Conservation (phyloP, 352 stramenopile species). For the Elongisporangium anandrum region DNA sequence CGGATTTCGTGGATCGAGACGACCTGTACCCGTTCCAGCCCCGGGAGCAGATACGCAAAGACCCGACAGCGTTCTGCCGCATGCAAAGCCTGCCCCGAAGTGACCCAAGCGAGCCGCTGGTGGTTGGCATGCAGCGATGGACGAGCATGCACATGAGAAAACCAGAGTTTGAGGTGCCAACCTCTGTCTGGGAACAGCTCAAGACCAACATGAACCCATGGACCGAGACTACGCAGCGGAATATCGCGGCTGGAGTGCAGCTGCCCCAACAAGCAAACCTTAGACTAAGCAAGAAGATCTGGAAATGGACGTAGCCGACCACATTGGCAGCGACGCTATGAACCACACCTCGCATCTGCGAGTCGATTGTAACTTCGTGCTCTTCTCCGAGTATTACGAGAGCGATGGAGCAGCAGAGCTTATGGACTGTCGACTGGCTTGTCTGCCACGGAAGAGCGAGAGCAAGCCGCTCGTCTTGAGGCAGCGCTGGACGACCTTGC, state of each 20-base stretch:
- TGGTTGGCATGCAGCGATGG: not conserved
- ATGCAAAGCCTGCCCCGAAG: not conserved
- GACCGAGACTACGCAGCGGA: constrained; percentile 27
- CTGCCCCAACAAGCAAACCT: too few species aligned
- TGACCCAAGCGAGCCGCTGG: not conserved
- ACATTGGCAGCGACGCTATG: constrained; percentile 19
- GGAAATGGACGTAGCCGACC: too few species aligned
- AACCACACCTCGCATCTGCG: constrained; percentile 22
- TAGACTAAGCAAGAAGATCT: too few species aligned
- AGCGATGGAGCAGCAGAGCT: constrained; percentile 23
- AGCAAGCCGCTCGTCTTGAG: constrained; percentile 34
- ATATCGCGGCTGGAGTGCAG: constrained; percentile 3
- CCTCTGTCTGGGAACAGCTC: constrained; percentile 20
- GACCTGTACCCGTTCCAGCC: constrained; percentile 25
- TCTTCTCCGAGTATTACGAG: constrained; percentile 25
- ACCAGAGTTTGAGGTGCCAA: not conserved
- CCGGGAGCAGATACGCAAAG: constrained; percentile 19
- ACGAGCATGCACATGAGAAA: not conserved
- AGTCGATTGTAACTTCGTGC: constrained; percentile 23
- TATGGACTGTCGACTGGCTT: constrained; percentile 11
- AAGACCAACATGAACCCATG: constrained; percentile 27
- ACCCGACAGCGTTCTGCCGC: constrained; percentile 12
- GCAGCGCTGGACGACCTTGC: constrained; percentile 29
- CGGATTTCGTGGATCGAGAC: constrained; percentile 33
- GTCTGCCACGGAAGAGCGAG: constrained; percentile 8